Base-by-base conservation (phyloP, 1,284 basidiomycete species). In the Clitocybe nebularis region DNA sequence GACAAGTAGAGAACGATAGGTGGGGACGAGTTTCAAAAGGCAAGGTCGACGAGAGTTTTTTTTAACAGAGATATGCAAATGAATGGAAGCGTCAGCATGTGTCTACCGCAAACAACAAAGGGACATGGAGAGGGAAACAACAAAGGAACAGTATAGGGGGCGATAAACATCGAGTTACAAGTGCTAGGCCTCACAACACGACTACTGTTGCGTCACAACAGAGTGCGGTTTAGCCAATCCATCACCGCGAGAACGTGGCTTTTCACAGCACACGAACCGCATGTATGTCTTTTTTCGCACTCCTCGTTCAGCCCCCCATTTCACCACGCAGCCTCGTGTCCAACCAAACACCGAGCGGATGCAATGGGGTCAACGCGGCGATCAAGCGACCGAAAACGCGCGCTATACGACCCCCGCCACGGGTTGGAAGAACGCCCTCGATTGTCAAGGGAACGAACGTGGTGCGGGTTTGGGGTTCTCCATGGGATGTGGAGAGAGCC, bases 241-340 rank as follows among this genome's bases (percentile, higher is more conserved):
- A 72, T 64, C 68, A 54, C 50, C 54, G 53, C 61, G 56, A 54
- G 50, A 39, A 46, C 50, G 52, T 48, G 56, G 53, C 57, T 39
- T 54, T 53, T 58, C 33, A 58, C 49, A 45, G 59, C 57, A 52
- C 53, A 58, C 50, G 51, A 45, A 44, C 55, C 60, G 66, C 64
- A 60, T 61, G 59, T 68, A 45, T 49, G 44, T 67, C 65, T 65
- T 62, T 76, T 77, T 77, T 76, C 79, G 80, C 84, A 85, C 86
- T 88, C 79, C 83, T 88, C 86, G 85, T 84, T 89, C 86, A 79
- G 85, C 85, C 85, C 84, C 87, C 87, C 87, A 82, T 89, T 89
- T 90, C 87, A 89, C 87, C 86, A 69, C 83, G 71, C 77, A 73
- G 68, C 81, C 77, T 73, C 82, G 81, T 79, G 84, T 77, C 84